Base-by-base conservation (phyloP, 2,329 filamentous ascomycete species). In the Thelonectria blattea region DNA sequence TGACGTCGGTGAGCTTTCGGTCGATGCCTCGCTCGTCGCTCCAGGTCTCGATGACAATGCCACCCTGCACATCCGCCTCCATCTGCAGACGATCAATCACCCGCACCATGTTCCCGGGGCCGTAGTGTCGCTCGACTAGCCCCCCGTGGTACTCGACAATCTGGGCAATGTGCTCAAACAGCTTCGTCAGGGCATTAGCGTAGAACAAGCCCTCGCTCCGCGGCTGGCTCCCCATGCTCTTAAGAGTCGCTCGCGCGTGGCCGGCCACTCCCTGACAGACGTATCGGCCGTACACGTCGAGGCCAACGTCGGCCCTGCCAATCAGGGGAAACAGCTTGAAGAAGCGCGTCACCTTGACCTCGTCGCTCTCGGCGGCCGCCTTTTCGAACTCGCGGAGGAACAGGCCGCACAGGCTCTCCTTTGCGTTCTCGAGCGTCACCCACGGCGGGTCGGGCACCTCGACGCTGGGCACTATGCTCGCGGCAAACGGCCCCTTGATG, bases 261-360 rank as follows among this genome's bases (percentile, higher is more conserved):
- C 89, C 87, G 7, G 94, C 93, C 39, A 99, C 94, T 15, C 95
- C 95, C 74, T 96, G 92, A 72, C 95, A 99, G 30, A 99, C 94
- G 75, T 98, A 99, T 67, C 90, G 87, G 1, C 95, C 95, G 74
- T 99, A 99, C 3, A 97, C 92, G 76, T 99, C 94, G 58, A 99
- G 76, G 1, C 95, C 95, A 8, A 94, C 91, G 56, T 96, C 91
- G 3, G 92, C 89, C 62, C 93, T 86, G 14, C 91, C 93, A 72
- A 99, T 97, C 37, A 99, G 80, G 15, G 95, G 95, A 71, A 99
- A 99, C 39, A 99, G 81, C 80, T 99, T 99, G 81, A 99, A 99
- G 81, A 99, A 99, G 43, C 95, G 84, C 1, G 95, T 97, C 54
- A 99, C 92, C 74, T 91, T 92, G 22, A 91, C 85, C 3, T 92